A percentile compares a stretch with the other conserved stretches of the same genome.
These are phyloP conservation scores for Pneumocystis canis DNA, from an alignment of 1,139 yeast genomes.

Conservation along the genomic window DNA sequence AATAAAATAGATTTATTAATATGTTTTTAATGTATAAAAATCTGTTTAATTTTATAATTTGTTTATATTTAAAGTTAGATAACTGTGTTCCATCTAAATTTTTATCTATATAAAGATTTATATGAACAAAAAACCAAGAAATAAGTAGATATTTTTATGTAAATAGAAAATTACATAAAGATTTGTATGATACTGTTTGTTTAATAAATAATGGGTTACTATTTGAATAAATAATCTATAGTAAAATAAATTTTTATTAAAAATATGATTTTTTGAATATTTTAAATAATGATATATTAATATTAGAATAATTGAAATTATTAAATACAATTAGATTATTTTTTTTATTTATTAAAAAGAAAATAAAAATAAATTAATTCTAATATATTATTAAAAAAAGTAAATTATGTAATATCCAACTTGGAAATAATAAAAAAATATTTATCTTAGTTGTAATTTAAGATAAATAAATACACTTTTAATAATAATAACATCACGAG, in stretches of 20 bases:
- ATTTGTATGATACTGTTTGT: not conserved
- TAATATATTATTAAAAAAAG: no score
- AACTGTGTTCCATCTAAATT: no score
- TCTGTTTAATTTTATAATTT: no score
- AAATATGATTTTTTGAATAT: no score
- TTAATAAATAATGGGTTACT: not conserved
- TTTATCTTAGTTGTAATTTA: not conserved
- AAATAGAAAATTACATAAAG: not conserved
- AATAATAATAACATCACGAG: not conserved
- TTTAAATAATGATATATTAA: no score
- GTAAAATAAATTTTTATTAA: no score
- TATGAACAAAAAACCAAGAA: not conserved
- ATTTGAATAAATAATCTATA: no score
- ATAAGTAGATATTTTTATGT: not conserved
- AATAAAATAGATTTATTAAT: no score
- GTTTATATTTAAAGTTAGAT: not conserved
- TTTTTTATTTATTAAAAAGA: no score
- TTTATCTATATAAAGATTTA: no score
- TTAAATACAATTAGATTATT: not conserved
- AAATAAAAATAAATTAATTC: no score
- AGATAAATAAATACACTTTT: not conserved
- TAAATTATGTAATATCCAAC: not conserved
- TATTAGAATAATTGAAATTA: no score
- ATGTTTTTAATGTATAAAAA: not conserved
- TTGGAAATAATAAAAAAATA: not conserved